Conservation (phyloP, 495 filamentous ascomycete genomes). For the Podospora sp. region DNA sequence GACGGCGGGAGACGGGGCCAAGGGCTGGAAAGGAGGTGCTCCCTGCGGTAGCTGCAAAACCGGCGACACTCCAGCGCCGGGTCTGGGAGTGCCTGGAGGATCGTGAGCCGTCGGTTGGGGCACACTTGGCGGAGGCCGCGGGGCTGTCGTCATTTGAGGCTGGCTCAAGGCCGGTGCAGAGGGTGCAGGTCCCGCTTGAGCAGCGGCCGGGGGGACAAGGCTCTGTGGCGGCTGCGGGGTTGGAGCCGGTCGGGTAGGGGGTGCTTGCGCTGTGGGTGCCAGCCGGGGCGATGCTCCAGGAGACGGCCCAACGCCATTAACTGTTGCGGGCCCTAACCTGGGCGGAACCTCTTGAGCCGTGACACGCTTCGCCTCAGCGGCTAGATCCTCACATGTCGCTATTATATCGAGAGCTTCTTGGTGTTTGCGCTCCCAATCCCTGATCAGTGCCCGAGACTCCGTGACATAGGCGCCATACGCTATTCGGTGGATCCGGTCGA, state of each 20-base stretch:
- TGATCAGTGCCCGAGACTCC: slow-evolving; percentile 66
- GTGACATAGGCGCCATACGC: slow-evolving; percentile 76
- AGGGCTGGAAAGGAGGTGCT: slow-evolving; percentile 30
- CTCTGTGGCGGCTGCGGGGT: background rate
- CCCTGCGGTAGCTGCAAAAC: slow-evolving; percentile 49
- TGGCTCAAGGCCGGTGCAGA: background rate
- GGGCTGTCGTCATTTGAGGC: background rate
- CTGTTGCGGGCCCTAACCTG: background rate
- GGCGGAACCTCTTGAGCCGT: background rate
- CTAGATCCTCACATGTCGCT: background rate
- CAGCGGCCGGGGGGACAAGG: background rate
- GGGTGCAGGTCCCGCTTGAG: background rate
- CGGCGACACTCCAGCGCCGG: slow-evolving; percentile 30
- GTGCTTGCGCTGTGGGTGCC: background rate
- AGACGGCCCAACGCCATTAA: slow-evolving; percentile 8
- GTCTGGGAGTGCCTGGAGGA: slow-evolving; percentile 14
- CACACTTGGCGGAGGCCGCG: slow-evolving; percentile 9
- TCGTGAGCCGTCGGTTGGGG: slow-evolving; percentile 15
- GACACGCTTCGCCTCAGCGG: background rate
- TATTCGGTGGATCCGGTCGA: slow-evolving; percentile 68
- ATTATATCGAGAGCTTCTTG: slow-evolving; percentile 58
- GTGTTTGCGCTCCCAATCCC: slow-evolving; percentile 73
- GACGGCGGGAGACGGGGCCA: slow-evolving; percentile 16
- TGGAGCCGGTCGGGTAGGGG: background rate
- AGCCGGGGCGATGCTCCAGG: background rate